A percentile compares a stretch with the other conserved stretches of the same genome.
Conservation (phyloP, 2,329 filamentous ascomycete genomes). For the Xylariaceae sp. region DNA sequence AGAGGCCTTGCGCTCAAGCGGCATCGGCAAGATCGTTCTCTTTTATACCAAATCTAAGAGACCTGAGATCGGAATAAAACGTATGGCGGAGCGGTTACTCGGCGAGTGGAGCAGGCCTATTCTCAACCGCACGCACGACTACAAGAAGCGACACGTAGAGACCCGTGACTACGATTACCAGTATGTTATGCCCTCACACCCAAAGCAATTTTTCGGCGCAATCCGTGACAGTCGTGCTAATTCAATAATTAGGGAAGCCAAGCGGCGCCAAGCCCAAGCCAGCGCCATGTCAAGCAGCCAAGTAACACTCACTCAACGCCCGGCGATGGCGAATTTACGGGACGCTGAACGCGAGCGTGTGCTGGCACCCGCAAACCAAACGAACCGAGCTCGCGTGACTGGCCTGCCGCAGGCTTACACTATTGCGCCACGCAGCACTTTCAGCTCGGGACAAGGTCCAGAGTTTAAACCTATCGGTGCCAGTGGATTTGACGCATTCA, state of each 20-base stretch:
- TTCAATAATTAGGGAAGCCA: slow-evolving; percentile 53
- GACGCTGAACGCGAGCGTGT: slow-evolving; percentile 64
- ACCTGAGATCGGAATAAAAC: slow-evolving; percentile 86
- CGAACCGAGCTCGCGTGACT: slow-evolving; percentile 63
- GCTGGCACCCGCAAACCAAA: slow-evolving; percentile 59
- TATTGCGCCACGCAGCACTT: slow-evolving; percentile 66
- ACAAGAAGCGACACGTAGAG: slow-evolving; percentile 78
- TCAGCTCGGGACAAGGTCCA: slow-evolving; percentile 56
- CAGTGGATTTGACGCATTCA: slow-evolving; percentile 68
- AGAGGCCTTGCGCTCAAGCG: slow-evolving; percentile 85
- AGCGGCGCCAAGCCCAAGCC: slow-evolving; percentile 52
- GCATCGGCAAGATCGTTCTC: slow-evolving; percentile 93
- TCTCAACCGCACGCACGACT: slow-evolving; percentile 90
- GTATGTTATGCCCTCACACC: slow-evolving; percentile 49
- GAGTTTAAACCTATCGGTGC: slow-evolving; percentile 67
- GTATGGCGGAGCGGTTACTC: slow-evolving; percentile 88
- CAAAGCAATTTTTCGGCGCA: not conserved
- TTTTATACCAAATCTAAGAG: slow-evolving; percentile 97
- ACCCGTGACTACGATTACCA: slow-evolving; percentile 68
- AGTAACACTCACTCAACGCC: slow-evolving; percentile 40
- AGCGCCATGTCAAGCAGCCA: no score
- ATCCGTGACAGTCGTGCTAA: slow-evolving; percentile 15
- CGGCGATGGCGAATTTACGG: slow-evolving; percentile 32
- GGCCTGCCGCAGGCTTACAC: slow-evolving; percentile 64
- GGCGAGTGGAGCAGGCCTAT: slow-evolving; percentile 97